Evolutionary conservation across 495 filamentous ascomycete species (phyloP), one percentile per base, ranked within the genome.

Genomic region (Podospora anserina): DNA sequence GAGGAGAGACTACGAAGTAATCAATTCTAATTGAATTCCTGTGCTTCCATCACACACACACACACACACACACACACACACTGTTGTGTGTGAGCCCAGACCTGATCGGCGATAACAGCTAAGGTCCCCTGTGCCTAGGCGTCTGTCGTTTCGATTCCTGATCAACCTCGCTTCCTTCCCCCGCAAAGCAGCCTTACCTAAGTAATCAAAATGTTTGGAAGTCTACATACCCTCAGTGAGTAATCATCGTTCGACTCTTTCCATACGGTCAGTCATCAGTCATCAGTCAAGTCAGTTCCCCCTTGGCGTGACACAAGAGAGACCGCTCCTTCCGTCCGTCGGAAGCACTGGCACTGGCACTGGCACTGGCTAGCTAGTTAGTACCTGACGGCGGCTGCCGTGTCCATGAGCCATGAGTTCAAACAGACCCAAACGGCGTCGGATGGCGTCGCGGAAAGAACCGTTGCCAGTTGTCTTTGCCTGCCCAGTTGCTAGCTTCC

Each of bases 191-290:
- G 6, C 7, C 39, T 49, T 49, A 49, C 39, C 7, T 49, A 49
- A 49, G 39, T 49, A 28, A 59, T 13, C 61, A 74, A 26, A 34
- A 80, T 80, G 78, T 78, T 80, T 68, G 71, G 75, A 15, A 76
- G 69, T 63, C 69, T 81, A 56, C 63, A 73, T 19, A 72, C 71
- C 66, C 70, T 81, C 56, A 70, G 78, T 81, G 73, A 77, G 78
- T 78, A 19, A 28, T 57, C 32, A 32, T 19, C 16, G 34, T 39
- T 32, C 5, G 30, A 18, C 61, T 32, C 30, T 5, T 64, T 64
- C 61, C 39, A 2, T 49, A 49, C 39, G 18, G 39, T 49, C 39
- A 9, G 39, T 57, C 65, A 19, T 30, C 19, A 54, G 64, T 20
- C 44, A 30, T 15, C 15, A 32, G 7, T 32, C 30, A 32, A 32